phyloP scores from a whole-genome alignment of 2,329 filamentous ascomycete species.

The Nothophaeocryptopus gaeumannii region DNA sequence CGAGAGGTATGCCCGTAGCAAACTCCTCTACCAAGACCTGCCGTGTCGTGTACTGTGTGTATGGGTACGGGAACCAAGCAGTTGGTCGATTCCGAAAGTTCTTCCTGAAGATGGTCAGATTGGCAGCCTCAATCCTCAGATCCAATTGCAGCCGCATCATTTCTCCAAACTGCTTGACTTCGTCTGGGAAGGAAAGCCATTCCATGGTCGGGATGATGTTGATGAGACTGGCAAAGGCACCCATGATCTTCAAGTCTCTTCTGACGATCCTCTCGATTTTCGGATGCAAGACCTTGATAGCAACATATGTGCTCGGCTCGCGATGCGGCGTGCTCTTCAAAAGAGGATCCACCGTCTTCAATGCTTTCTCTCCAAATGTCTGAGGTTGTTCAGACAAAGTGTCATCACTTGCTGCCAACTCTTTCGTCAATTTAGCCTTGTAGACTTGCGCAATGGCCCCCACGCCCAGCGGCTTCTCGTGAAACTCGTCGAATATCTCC shows the following conservation, averaged over 20 bases:
- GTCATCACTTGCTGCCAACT: constrained; percentile 64
- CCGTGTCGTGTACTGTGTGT: constrained; percentile 86
- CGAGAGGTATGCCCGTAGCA: constrained; percentile 86
- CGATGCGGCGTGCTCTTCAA: constrained; percentile 82
- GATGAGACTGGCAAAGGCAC: constrained; percentile 78
- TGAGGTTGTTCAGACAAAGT: constrained; percentile 52
- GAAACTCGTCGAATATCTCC: constrained; percentile 94
- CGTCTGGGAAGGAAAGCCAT: constrained; percentile 93
- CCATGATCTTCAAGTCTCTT: constrained; percentile 92
- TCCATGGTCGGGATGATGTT: constrained; percentile 91
- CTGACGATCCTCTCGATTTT: constrained; percentile 83
- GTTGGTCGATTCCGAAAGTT: constrained; percentile 88
- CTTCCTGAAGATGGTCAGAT: constrained; percentile 80
- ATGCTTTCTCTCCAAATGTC: constrained; percentile 66
- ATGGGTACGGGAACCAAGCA: constrained; percentile 95
- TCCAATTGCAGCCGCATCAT: constrained; percentile 99
- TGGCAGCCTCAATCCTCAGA: constrained; percentile 88
- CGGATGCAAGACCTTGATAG: constrained; percentile 93
- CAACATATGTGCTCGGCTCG: constrained; percentile 88
- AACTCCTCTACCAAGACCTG: constrained; percentile 94
- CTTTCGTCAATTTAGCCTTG: constrained; percentile 83
- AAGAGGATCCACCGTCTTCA: constrained; percentile 77
- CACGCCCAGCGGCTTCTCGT: constrained; percentile 83
- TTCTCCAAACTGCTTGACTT: constrained; percentile 88
- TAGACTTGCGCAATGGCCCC: constrained; percentile 98